Base-by-base conservation (phyloP, 2,329 filamentous ascomycete genomes). In the Fusarium austroafricanum region DNA sequence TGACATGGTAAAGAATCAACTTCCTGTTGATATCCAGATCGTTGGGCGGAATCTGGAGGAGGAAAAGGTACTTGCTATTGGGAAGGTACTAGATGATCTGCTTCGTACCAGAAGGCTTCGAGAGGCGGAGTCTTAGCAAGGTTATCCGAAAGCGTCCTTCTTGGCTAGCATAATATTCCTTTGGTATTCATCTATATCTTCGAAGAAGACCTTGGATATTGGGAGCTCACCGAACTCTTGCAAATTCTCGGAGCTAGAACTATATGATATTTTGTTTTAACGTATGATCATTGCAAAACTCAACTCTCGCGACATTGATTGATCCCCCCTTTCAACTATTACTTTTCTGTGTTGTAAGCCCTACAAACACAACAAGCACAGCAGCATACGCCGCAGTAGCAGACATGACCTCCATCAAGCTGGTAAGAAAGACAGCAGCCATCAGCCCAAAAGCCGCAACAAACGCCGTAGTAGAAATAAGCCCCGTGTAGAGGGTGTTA, bases 21-120 rank as follows among this genome's bases (percentile, higher is more conserved):
- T 71, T 1, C 68, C 68, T 2, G 47, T 71, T 0, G 51, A 67
- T 3, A 33, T 71, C 6, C 68, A 71, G 20, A 26, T 71, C 1
- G 44, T 71, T 2, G 65, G 65, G 10, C 42, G 65, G 0, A 26
- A 39, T 5, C 10, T 71, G 15, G 68, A 71, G 3, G 68, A 71
- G 10, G 68, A 71, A 12, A 68, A 67, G 40, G 23, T 68, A 3
- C 14, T 68, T 33, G 66, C 55, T 2, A 10, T 63, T 35, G 66
- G 65, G 0, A 67, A 67, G 3, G 37, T 68, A 0, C 7, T 68
- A 3, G 66, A 69, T 23, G 38, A 39, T 20, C 26, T 68, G 4
- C 2, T 68, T 11, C 49, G 35, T 7, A 33, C 2, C 11, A 31
- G 29, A 26, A 26, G 26, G 9, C 26, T 26, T 26, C 7, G 9